Base-by-base conservation (phyloP, 495 filamentous ascomycete species). In the Neurospora sp. region DNA sequence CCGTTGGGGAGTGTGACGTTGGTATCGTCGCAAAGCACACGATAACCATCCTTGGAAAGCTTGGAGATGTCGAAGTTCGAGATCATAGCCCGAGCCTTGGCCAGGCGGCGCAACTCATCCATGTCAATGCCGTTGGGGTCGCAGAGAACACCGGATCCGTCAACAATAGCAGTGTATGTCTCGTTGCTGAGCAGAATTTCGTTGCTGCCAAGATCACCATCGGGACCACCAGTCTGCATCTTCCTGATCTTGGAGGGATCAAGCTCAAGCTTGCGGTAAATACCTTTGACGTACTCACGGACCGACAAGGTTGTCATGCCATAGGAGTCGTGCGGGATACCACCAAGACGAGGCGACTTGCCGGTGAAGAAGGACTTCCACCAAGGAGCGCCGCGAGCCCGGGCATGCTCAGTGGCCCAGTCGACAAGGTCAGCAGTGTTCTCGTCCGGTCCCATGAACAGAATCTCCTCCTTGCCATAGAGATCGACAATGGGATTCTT, bases 361-460 rank as follows among this genome's bases (percentile, higher is more conserved):
- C 96, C 96, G 3, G 96, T 99, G 86, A 99, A 98, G 89, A 99
- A 99, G 0, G 96, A 98, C 85, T 98, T 99, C 96, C 96, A 99
- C 94, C 95, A 98, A 35, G 93, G 93, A 35, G 96, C 96, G 70
- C 94, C 94, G 74, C 96, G 89, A 75, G 83, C 85, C 42, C 93
- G 88, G 73, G 96, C 96, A 81, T 99, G 96, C 81, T 94, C 93
- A 4, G 96, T 99, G 38, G 96, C 96, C 96, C 96, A 99, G 82
- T 98, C 91, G 42, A 99, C 96, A 68, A 99, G 87, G 77, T 97
- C 94, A 40, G 96, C 96, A 5, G 96, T 99, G 83, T 98, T 98
- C 89, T 99, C 96, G 76, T 99, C 96, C 2, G 96, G 96, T 31
- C 96, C 96, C 94, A 99, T 91, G 84, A 99, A 99, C 8, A 99